Conservation (phyloP, 345 rosid species). For the Brassica carinata region DNA sequence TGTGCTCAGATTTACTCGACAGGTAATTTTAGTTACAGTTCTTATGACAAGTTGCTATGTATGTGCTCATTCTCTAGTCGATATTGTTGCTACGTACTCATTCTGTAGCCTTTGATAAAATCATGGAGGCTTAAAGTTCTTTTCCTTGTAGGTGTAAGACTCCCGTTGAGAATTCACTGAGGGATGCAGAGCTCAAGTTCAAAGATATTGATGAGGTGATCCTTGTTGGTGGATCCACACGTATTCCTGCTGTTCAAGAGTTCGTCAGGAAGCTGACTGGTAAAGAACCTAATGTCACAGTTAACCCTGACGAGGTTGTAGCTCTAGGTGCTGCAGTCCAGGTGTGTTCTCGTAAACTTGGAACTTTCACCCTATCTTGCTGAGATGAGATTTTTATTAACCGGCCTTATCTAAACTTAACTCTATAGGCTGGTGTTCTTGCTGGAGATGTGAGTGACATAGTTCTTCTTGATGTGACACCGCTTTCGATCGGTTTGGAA, state of each 20-base stretch:
- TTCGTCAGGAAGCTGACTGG: slow-evolving; percentile 89
- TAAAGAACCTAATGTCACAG: slow-evolving; percentile 93
- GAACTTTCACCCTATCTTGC: background rate
- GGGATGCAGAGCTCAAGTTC: slow-evolving; percentile 82
- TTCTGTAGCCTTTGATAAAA: background rate
- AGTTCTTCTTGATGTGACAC: slow-evolving; percentile 84
- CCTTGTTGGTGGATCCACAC: slow-evolving; percentile 99
- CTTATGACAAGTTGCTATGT: background rate
- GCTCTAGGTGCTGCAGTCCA: slow-evolving; percentile 99
- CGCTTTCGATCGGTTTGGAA: slow-evolving; percentile 86
- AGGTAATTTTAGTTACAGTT: slow-evolving; percentile 50
- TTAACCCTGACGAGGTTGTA: slow-evolving; percentile 98
- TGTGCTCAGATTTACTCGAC: slow-evolving; percentile 89
- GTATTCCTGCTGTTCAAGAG: slow-evolving; percentile 94
- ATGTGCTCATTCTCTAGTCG: background rate
- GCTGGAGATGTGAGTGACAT: slow-evolving; percentile 96
- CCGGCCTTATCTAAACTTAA: background rate
- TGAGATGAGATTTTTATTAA: background rate
- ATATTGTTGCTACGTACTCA: too few species aligned
- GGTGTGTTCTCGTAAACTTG: slow-evolving; percentile 45
- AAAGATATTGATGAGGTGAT: slow-evolving; percentile 93
- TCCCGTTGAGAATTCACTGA: slow-evolving; percentile 84
- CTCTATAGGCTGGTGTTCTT: slow-evolving; percentile 81
- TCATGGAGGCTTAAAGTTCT: background rate
- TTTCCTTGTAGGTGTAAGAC: slow-evolving; percentile 59